phyloP scores from a whole-genome alignment of 2,329 filamentous ascomycete genomes.

The Macrophomina pseudophaseolina region DNA sequence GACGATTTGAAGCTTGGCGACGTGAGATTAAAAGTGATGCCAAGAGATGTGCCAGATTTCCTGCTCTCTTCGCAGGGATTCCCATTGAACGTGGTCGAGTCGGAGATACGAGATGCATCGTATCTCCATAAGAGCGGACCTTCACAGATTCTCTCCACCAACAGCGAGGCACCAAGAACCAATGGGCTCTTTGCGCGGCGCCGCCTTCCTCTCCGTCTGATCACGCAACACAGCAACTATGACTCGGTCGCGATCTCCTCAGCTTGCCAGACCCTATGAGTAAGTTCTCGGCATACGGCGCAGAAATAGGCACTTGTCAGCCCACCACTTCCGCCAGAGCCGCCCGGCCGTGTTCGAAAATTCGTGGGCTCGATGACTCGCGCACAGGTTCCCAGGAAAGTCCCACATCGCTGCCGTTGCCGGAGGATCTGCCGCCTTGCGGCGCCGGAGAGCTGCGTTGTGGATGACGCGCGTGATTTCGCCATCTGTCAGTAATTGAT shows the following conservation, averaged over 20 bases:
- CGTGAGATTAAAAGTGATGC: not conserved
- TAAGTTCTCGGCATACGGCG: not conserved
- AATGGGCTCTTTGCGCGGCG: not conserved
- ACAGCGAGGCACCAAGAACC: not conserved
- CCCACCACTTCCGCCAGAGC: not conserved
- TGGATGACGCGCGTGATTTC: constrained; percentile 3
- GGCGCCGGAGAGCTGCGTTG: not conserved
- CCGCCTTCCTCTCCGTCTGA: too few relatives aligned
- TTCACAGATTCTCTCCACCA: not conserved
- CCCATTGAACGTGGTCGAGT: not conserved
- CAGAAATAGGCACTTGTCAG: not conserved
- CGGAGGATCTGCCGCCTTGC: not conserved
- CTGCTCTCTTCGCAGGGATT: not conserved
- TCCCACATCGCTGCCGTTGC: not conserved
- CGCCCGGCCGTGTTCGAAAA: not conserved
- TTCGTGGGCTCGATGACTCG: constrained; percentile 6
- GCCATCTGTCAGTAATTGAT: constrained; percentile 15
- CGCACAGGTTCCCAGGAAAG: not conserved
- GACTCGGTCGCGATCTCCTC: too few relatives aligned
- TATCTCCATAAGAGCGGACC: constrained; percentile 17
- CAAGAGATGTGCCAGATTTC: constrained; percentile 11
- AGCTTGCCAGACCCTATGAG: not conserved
- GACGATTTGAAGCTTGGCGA: constrained; percentile 1
- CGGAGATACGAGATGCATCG: constrained; percentile 10
- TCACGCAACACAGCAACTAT: too few relatives aligned